These are phyloP conservation scores for Populus davidiana DNA, from an alignment of 345 rosid species.

Conservation along the genomic window DNA sequence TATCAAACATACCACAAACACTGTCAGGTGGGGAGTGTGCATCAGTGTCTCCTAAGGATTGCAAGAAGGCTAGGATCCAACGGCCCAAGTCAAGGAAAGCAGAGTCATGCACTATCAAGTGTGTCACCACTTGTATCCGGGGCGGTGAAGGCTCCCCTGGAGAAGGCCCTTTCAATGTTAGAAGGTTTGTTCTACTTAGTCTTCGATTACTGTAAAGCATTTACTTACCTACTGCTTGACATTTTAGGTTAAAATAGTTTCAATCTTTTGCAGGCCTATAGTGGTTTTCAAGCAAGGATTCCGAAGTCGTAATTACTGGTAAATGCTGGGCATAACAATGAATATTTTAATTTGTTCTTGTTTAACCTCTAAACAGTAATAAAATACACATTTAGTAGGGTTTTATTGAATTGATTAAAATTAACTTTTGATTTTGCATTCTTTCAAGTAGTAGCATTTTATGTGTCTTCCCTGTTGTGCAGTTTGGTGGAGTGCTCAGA, in stretches of 20 bases:
- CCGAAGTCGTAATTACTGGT: conserved; percentile 89
- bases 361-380: background rate
- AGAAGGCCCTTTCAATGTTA: conserved; percentile 79
- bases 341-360: background rate
- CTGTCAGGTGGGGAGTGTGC: conserved; percentile 57
- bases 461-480: conserved; percentile 11
- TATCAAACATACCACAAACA: conserved; percentile 70
- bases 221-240: background rate
- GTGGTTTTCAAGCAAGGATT: conserved; percentile 90
- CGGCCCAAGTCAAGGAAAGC: conserved; percentile 79
- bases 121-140: conserved; percentile 73
- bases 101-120: conserved; percentile 77
- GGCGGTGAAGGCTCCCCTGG: conserved; percentile 83
- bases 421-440: background rate
- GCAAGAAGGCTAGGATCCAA: conserved; percentile 77
- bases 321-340: background rate
- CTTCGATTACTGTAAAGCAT: background rate
- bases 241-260: background rate
- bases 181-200: conserved; percentile 36
- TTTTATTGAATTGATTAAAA: too few relatives aligned
- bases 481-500: conserved; percentile 94
- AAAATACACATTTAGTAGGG: background rate
- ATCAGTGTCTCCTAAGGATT: conserved; percentile 38
- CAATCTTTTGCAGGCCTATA: conserved; percentile 44
- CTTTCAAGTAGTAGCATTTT: background rate